Evolutionary conservation across 1,284 basidiomycete genomes (phyloP).

Genomic region (Leccinum pseudoinsigne): DNA sequence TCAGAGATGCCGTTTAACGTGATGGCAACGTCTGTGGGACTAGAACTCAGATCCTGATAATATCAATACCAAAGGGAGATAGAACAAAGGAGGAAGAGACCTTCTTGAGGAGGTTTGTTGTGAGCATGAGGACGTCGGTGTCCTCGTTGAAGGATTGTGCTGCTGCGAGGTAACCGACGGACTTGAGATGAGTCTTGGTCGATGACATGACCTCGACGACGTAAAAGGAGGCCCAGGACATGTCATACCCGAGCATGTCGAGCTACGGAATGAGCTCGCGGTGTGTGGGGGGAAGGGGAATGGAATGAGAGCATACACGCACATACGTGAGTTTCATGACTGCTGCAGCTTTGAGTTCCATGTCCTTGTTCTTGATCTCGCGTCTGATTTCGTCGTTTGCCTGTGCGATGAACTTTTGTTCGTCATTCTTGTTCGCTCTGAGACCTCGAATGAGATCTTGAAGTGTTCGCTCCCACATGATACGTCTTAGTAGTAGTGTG

Average conservation of each 20-base stretch:
- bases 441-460: constrained; percentile 92
- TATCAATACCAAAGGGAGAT: constrained; percentile 5
- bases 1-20: constrained; percentile 88
- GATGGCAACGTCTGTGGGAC: constrained; percentile 74
- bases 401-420: constrained; percentile 77
- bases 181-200: constrained; percentile 88
- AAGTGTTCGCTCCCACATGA: constrained; percentile 92
- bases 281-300: not conserved
- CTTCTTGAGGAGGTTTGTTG: constrained; percentile 98
- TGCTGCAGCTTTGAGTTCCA: constrained; percentile 95
- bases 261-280: constrained; percentile 49
- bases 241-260: constrained; percentile 92
- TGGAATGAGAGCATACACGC: constrained; percentile 38
- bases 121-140: constrained; percentile 97
- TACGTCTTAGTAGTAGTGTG: not conserved
- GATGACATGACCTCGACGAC: constrained; percentile 99
- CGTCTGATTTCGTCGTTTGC: constrained; percentile 86
- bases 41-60: constrained; percentile 79
- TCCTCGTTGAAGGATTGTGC: constrained; percentile 91
- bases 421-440: constrained; percentile 83
- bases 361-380: constrained; percentile 93
- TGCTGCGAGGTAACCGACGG: constrained; percentile 94
- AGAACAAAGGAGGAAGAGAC: constrained; percentile 44
- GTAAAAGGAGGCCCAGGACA: constrained; percentile 91
- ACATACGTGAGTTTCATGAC: constrained; percentile 97